Conservation (phyloP, 768 basidiomycete species). For the Cystobasidiopsis lactophilus region DNA sequence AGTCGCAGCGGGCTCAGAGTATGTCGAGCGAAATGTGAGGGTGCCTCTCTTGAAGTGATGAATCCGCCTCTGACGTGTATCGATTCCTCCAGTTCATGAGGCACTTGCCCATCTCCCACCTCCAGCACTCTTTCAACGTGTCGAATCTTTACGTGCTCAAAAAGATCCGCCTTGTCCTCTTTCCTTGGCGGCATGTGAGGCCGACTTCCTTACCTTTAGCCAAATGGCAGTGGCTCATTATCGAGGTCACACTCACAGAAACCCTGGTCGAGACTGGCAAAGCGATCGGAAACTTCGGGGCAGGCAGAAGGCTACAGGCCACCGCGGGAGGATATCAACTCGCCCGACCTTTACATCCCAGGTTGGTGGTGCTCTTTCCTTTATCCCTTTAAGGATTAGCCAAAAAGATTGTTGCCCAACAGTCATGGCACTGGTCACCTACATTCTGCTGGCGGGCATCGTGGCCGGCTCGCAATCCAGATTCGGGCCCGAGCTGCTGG, state of each 20-base stretch:
- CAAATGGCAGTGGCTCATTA: background rate
- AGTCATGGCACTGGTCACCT: slow-evolving; percentile 94
- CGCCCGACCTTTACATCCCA: slow-evolving; percentile 91
- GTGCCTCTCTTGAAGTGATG: background rate
- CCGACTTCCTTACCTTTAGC: background rate
- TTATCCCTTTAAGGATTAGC: no score
- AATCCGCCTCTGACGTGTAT: slow-evolving; percentile 1
- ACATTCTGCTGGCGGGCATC: slow-evolving; percentile 70
- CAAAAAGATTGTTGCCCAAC: slow-evolving; percentile 5
- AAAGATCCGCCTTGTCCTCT: slow-evolving; percentile 70
- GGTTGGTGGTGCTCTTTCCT: slow-evolving; percentile 41
- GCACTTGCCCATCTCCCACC: slow-evolving; percentile 46
- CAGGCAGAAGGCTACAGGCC: slow-evolving; percentile 53
- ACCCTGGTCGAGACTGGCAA: slow-evolving; percentile 55
- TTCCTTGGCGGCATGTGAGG: slow-evolving; percentile 61
- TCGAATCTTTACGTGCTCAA: slow-evolving; percentile 83
- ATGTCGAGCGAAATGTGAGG: slow-evolving; percentile 78
- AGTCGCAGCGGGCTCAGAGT: slow-evolving; percentile 80
- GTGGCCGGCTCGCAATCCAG: slow-evolving; percentile 57
- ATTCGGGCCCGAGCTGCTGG: slow-evolving; percentile 76
- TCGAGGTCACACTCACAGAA: slow-evolving; percentile 20
- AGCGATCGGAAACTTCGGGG: slow-evolving; percentile 38
- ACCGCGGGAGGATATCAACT: slow-evolving; percentile 84
- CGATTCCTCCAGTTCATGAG: slow-evolving; percentile 42
- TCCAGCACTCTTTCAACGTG: slow-evolving; percentile 88